These are phyloP conservation scores for Vitellaria paradoxa DNA, from an alignment of 179 eudicot genomes.

Conservation along the genomic window DNA sequence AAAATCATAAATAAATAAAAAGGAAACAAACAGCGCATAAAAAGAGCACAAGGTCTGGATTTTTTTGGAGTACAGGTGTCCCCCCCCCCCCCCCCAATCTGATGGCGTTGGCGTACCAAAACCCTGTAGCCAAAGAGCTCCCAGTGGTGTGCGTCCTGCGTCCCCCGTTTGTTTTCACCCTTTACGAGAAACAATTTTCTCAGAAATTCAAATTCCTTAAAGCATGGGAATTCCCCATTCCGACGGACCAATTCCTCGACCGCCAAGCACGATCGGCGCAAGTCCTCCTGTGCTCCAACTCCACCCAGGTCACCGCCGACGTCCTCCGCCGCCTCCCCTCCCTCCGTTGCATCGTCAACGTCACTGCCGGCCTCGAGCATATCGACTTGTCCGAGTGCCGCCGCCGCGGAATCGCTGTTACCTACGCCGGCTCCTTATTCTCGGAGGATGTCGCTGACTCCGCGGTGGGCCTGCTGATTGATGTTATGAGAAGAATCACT, in stretches of 20 bases:
- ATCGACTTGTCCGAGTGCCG: conserved; percentile 63
- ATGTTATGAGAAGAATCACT: conserved; percentile 42
- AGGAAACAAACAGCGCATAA: too few relatives aligned
- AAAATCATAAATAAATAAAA: too few relatives aligned
- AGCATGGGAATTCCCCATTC: conserved; percentile 44
- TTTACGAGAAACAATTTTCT: conserved; percentile 23
- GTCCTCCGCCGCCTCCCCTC: conserved; percentile 44
- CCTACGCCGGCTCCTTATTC: conserved; percentile 32
- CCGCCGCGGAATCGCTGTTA: conserved; percentile 47
- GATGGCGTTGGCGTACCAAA: too few relatives aligned
- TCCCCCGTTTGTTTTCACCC: conserved; percentile 27
- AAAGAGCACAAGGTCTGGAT: too few relatives aligned
- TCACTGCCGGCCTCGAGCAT: conserved; percentile 53
- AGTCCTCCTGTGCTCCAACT: conserved; percentile 24
- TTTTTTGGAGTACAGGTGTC: too few relatives aligned
- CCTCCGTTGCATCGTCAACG: conserved; percentile 42
- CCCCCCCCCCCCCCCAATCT: too few relatives aligned
- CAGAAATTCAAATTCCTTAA: conserved; percentile 40
- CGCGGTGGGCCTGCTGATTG: conserved; percentile 47
- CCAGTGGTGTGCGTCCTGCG: conserved; percentile 34
- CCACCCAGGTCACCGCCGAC: conserved; percentile 27
- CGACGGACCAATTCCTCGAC: conserved; percentile 38
- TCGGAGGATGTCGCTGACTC: conserved; percentile 50
- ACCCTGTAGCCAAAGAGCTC: not conserved
- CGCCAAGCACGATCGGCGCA: conserved; percentile 14